Base-by-base conservation (phyloP, 805 yeast genomes). In the Grigorovia jiainica region DNA sequence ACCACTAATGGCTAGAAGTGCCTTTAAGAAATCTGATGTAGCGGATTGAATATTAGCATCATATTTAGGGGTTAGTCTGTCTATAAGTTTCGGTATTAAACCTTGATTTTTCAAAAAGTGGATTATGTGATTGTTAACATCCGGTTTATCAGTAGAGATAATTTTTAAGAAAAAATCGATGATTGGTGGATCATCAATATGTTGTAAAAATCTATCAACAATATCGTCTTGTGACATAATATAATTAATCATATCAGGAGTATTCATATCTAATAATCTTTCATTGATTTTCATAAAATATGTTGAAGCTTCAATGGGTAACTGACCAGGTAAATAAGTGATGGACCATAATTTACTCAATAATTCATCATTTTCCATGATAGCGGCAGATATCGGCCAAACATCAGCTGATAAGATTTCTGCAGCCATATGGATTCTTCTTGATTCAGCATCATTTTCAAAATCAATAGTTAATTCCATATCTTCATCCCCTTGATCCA, bases 11-110 rank as follows among this genome's bases (percentile, higher is more conserved):
- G 97, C 82, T 29, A 92, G 83, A 54, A 92, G 78, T 0, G 97
- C 97, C 58, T 92, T 92, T 41, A 92, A 67, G 57, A 92, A 92
- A 58, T 92, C 98, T 18, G 95, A 94, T 1, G 95, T 94, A 0
- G 97, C 95, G 15, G 92, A 79, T 60, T 92, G 97, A 38, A 78
- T 79, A 35, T 84, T 75, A 9, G 89, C 74, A 8, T 80, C 68
- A 32, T 75, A 68, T 7, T 73, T 72, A 1, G 95, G 87, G 23
- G 77, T 79, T 50, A 92, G 67, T 47, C 78, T 79, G 13, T 78
- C 73, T 29, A 92, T 68, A 48, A 92, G 68, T 47, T 79, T 75
- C 7, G 87, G 79, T 27, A 92, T 79, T 46, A 92, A 67, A 24
- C 72, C 63, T 58, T 90, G 96, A 36, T 72, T 73, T 47, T 83